These are phyloP conservation scores for Rhizopogon vesiculosus DNA, from an alignment of 768 basidiomycete species.

Conservation along the genomic window DNA sequence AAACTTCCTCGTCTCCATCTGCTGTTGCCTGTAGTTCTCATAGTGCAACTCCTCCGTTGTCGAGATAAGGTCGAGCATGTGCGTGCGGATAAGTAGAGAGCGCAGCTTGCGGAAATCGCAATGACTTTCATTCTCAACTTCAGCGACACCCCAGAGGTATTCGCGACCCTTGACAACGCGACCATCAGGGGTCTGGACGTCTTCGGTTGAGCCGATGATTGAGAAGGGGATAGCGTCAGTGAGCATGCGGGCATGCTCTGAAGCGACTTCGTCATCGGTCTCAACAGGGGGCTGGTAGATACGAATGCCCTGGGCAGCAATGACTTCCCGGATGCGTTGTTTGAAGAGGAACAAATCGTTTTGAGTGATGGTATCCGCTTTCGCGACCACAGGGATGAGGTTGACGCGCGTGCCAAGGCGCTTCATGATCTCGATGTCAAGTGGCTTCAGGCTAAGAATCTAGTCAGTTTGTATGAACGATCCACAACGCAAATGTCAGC, in stretches of 20 bases:
- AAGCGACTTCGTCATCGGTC: slow-evolving; percentile 76
- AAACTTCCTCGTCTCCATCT: slow-evolving; percentile 99
- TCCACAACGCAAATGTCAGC: slow-evolving; percentile 24
- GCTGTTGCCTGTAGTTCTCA: slow-evolving; percentile 95
- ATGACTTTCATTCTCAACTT: slow-evolving; percentile 99
- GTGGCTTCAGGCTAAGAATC: slow-evolving; percentile 68
- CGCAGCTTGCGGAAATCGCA: slow-evolving; percentile 99
- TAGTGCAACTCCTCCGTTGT: slow-evolving; percentile 96
- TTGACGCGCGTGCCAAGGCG: slow-evolving; percentile 97
- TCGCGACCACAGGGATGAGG: slow-evolving; percentile 95
- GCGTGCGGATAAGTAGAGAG: slow-evolving; percentile 90
- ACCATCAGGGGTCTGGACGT: slow-evolving; percentile 89
- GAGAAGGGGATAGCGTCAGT: slow-evolving; percentile 96
- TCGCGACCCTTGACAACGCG: slow-evolving; percentile 94
- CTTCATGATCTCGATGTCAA: slow-evolving; percentile 99
- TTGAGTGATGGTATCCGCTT: slow-evolving; percentile 96
- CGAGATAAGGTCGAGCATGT: slow-evolving; percentile 97
- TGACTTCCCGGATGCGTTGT: slow-evolving; percentile 87
- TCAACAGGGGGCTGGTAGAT: slow-evolving; percentile 95
- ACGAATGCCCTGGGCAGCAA: slow-evolving; percentile 88
- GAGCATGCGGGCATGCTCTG: slow-evolving; percentile 85
- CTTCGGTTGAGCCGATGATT: slow-evolving; percentile 95
- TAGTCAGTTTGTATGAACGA: neutral
- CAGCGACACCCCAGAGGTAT: slow-evolving; percentile 99
- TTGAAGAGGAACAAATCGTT: slow-evolving; percentile 91